These are phyloP conservation scores for Camellia oleifera DNA, from an alignment of 179 eudicot genomes.

Conservation along the genomic window DNA sequence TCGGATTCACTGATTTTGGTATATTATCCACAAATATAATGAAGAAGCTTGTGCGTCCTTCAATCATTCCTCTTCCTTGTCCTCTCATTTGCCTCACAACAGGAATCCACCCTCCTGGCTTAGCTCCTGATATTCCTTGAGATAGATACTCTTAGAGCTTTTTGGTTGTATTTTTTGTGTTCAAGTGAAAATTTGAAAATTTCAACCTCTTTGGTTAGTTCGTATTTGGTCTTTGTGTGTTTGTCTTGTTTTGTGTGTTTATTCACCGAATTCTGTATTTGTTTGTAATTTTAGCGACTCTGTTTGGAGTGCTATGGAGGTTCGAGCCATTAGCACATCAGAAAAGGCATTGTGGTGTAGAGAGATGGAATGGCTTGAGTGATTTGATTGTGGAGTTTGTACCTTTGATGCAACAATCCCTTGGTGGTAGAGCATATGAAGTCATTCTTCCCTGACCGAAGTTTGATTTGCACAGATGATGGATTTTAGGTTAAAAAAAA, in stretches of 20 bases:
- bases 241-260: background rate
- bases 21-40: too few relatives aligned
- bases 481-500: too few relatives aligned
- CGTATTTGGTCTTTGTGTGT: background rate
- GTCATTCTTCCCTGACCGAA: slow-evolving; percentile 82
- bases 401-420: slow-evolving; percentile 74
- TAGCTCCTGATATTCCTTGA: too few relatives aligned
- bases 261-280: background rate
- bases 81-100: too few relatives aligned
- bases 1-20: too few relatives aligned
- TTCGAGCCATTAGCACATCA: slow-evolving; percentile 75
- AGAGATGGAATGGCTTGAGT: slow-evolving; percentile 93
- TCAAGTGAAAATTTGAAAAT: too few relatives aligned
- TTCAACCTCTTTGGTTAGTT: slow-evolving; percentile 73
- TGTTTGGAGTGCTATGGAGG: slow-evolving; percentile 90
- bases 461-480: slow-evolving; percentile 49
- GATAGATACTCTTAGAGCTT: too few relatives aligned
- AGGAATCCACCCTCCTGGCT: too few relatives aligned
- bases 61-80: too few relatives aligned
- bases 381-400: slow-evolving; percentile 90
- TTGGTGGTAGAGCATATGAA: slow-evolving; percentile 83
- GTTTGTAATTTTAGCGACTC: slow-evolving; percentile 52
- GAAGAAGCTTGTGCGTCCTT: too few relatives aligned
- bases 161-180: too few relatives aligned
- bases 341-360: slow-evolving; percentile 85